phyloP scores from a whole-genome alignment of 257 asterid species.

The Fraxinus cuspidata region DNA sequence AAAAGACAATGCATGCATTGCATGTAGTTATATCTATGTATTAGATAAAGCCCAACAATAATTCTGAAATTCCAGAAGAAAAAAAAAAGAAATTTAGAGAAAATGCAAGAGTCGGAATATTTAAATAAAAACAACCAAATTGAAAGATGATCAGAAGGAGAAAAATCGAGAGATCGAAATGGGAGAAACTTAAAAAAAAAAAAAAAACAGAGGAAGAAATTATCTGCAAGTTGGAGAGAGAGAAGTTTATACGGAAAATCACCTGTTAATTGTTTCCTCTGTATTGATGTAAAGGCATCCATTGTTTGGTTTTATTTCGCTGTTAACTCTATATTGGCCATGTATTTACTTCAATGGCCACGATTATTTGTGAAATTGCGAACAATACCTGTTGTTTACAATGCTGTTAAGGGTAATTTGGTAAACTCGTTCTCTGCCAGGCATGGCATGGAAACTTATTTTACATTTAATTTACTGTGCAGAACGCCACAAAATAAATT shows the following conservation, averaged over 20 bases:
- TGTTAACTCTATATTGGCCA: background rate
- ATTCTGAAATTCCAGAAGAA: conserved; percentile 13
- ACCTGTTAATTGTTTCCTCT: conserved; percentile 37
- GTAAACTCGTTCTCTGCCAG: background rate
- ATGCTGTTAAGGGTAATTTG: background rate
- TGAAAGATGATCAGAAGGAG: conserved; percentile 28
- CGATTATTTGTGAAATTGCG: background rate
- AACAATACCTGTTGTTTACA: background rate
- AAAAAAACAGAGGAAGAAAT: conserved; percentile 16
- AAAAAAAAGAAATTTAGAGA: background rate
- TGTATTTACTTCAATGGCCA: background rate
- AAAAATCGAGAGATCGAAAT: conserved; percentile 41
- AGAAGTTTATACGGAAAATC: conserved; percentile 32
- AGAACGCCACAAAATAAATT: background rate
- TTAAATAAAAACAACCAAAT: conserved; percentile 33
- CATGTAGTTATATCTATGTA: conserved; percentile 19
- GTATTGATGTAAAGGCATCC: background rate
- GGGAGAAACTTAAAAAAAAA: conserved; percentile 1
- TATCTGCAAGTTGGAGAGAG: conserved; percentile 28
- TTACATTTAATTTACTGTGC: background rate
- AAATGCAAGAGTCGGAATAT: background rate
- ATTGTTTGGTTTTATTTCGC: background rate
- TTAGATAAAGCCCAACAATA: conserved; percentile 20
- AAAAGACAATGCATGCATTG: conserved; percentile 37
- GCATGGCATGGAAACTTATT: background rate